phyloP scores from a whole-genome alignment of 2,329 filamentous ascomycete species.

The Alternaria atra region DNA sequence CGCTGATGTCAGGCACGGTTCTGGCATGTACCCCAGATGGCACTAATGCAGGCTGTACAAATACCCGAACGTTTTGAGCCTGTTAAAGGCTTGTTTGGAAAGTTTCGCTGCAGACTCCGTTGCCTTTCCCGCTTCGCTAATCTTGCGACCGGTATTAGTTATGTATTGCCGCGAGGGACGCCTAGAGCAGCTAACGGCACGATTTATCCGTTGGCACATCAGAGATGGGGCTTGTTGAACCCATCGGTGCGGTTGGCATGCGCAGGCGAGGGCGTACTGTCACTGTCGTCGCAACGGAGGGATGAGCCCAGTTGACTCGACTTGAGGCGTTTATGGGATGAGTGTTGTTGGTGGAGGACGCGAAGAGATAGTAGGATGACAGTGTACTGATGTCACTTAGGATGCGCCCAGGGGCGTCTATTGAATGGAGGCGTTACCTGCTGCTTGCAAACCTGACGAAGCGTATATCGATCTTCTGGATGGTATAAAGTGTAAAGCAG shows the following conservation, averaged over 20 bases:
- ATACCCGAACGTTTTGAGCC: background rate
- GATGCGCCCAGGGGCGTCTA: background rate
- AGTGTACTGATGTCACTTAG: background rate
- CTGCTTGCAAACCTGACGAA: background rate
- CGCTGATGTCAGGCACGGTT: slow-evolving; percentile 18
- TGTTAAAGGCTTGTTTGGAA: slow-evolving; percentile 1
- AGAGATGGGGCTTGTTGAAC: background rate
- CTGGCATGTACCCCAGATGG: slow-evolving; percentile 21
- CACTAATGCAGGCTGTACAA: slow-evolving; percentile 1
- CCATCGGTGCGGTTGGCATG: background rate
- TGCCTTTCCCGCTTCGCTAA: slow-evolving; percentile 10
- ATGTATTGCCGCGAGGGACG: background rate
- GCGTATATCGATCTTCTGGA: background rate
- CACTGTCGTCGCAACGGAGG: background rate
- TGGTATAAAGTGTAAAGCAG: background rate
- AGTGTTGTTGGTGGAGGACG: slow-evolving; percentile 2
- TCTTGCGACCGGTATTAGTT: slow-evolving; percentile 6
- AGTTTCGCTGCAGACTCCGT: background rate
- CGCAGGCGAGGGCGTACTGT: background rate
- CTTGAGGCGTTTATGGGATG: background rate
- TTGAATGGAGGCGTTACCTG: background rate
- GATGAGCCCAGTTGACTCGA: background rate
- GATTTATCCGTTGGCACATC: slow-evolving; percentile 8
- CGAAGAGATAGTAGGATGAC: background rate
- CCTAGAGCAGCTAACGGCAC: slow-evolving; percentile 7